Base-by-base conservation (phyloP, 2,329 filamentous ascomycete genomes). In the Monosporascus sp. region DNA sequence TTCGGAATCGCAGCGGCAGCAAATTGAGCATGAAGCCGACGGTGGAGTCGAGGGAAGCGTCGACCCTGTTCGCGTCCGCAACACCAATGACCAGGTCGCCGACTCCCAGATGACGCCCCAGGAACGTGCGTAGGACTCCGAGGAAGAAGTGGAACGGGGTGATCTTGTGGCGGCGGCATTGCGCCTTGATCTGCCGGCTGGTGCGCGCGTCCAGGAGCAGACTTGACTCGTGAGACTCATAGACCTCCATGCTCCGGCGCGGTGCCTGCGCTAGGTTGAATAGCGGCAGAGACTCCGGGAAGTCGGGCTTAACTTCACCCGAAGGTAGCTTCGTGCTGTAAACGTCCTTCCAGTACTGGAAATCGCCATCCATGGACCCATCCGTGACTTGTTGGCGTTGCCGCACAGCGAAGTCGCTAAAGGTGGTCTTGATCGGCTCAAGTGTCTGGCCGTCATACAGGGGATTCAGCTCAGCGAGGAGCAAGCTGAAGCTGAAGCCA, bases 21-120 rank as follows among this genome's bases (percentile, higher is more conserved):
- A 81, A 60, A 53, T 82, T 81, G 2, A 81, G 54, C 41, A 76
- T 75, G 43, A 72, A 62, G 2, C 80, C 80, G 1, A 81, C 60
- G 3, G 63, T 78, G 1, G 59, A 51, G 7, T 62, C 53, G 2
- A 68, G 51, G 1, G 66, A 55, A 11, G 51, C 53, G 1, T 77
- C 72, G 0, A 9, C 26, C 2, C 61, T 38, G 41, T 72, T 73
- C 2, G 72, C 72, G 55, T 78, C 74, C 0, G 68, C 69, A 24
- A 78, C 63, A 5, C 76, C 77, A 50, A 79, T 75, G 24, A 56
- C 63, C 15, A 79, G 14, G 20, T 76, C 68, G 0, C 68, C 60
- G 0, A 59, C 51, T 20, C 67, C 65, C 0, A 65, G 46, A 2
- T 68, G 62, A 0, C 66, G 59, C 7, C 60, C 58, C 0, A 78